Percentiles rank a stretch among this genome's conserved stretches.
phyloP scores from a whole-genome alignment of 305 asterid genomes.

The Fraxinus velutina region DNA sequence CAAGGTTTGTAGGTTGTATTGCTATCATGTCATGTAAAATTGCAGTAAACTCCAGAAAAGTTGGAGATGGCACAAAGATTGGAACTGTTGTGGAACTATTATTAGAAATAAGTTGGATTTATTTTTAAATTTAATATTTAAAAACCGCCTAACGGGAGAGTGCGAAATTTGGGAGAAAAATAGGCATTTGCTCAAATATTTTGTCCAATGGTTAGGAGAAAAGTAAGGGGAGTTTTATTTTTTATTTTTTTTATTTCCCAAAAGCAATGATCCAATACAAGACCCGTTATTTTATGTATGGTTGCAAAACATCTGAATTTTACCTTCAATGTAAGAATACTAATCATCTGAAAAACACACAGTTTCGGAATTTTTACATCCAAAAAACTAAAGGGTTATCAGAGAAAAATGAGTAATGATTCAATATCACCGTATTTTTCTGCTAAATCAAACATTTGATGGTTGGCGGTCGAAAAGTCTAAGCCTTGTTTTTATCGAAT shows the following conservation, averaged over 20 bases:
- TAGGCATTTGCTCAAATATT: not conserved
- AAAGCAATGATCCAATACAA: not conserved
- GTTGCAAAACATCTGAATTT: not conserved
- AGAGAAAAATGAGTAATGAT: not conserved
- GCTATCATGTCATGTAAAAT: not conserved
- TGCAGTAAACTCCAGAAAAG: not conserved
- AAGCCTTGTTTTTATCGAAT: not conserved
- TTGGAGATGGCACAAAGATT: not conserved
- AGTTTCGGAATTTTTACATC: not conserved
- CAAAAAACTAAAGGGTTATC: not conserved
- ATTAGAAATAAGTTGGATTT: not conserved
- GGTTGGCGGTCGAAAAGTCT: not conserved
- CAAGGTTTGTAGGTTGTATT: not conserved
- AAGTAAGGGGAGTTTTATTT: not conserved
- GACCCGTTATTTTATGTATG: not conserved
- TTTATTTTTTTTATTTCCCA: too few relatives aligned
- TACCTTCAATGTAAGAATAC: not conserved
- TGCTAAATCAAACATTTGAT: not conserved
- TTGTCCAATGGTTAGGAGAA: slow-evolving; percentile 1
- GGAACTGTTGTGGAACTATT: not conserved
- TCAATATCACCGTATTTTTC: not conserved
- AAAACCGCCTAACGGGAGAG: not conserved
- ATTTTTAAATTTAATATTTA: not conserved
- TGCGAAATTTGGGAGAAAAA: not conserved
- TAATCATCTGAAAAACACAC: not conserved